Base-by-base conservation (phyloP, 768 basidiomycete species). In the Russula virescens region DNA sequence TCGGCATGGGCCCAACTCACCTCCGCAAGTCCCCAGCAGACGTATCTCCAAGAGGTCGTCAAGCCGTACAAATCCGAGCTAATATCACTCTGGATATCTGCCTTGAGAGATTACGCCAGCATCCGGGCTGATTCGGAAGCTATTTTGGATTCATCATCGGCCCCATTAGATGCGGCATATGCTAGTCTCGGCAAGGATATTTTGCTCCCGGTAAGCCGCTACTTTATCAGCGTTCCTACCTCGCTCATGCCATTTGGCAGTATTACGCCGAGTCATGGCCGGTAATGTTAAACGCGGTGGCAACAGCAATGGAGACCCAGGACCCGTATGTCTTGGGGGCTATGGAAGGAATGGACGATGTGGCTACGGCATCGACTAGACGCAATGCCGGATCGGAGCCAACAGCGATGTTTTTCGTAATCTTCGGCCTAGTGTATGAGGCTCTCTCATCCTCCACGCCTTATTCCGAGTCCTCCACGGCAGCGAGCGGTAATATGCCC, bases 1-100 rank as follows among this genome's bases (percentile, higher is more conserved):
- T 90, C 94, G 1, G 96, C 95, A 1, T 99, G 96, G 96, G 95
- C 95, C 8, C 88, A 96, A 71, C 78, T 99, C 18, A 84, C 93
- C 70, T 82, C 93, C 4, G 86, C 95, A 2, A 87, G 88, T 57
- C 72, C 79, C 0, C 79, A 83, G 35, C 92, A 94, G 69, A 68
- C 73, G 1, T 98, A 97, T 72, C 80, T 99, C 11, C 75, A 80
- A 23, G 82, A 88, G 40, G 90, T 99, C 1, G 81, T 98, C 49
- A 83, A 86, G 63, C 94, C 95, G 0, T 85, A 98, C 70, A 79
- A 87, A 51, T 73, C 80, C 2, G 80, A 85, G 0, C 79, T 99
- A 21, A 87, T 88, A 5, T 81, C 87, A 0, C 80, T 96, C 58
- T 99, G 96, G 96, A 81, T 97, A 47, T 86, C 89, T 0, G 82